Evolutionary conservation across 495 filamentous ascomycete genomes (phyloP), one percentile per base, ranked within the genome.

Genomic region (Cercophora newfieldiana): DNA sequence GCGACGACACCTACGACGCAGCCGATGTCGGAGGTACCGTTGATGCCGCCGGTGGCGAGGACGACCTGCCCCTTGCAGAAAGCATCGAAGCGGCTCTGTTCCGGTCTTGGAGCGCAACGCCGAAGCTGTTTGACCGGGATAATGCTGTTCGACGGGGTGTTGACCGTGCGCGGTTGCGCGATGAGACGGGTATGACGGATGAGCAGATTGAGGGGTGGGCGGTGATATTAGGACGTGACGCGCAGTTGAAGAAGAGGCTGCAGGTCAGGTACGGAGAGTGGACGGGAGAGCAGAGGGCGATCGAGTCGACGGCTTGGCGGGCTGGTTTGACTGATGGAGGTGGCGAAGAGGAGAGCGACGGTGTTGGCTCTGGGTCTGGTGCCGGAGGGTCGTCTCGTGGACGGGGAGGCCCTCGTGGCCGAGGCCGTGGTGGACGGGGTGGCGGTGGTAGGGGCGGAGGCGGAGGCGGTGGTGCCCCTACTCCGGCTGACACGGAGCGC

Each of bases 141-240:
- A 81, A 87, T 0, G 80, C 79, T 7, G 91, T 91, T 3, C 82
- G 93, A 59, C 80, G 90, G 64, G 81, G 89, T 0, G 79, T 84
- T 37, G 77, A 84, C 1, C 79, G 95, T 59, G 76, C 71, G 6
- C 78, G 79, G n/a, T 76, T 99, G 48, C 91, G 88, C 69, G 82
- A 82, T 18, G 88, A 91, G 68, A 96, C 92, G 12, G 90, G 88
- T 8, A 90, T 96, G 91, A 95, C 91, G 1, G 94, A 99, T 68
- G 95, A 99, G 74, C 89, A 88, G 7, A 91, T 99, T 50, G 95
- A 99, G 74, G 95, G 95, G 16, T 99, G 93, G 93, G 91, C 83
- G 2, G 76, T 97, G 25, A 97, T 98, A 92, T 72, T 97, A 1
- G 72, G 74, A 7, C 80, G 94, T 26, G 89, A 96, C 69, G 84